These are phyloP conservation scores for Aeminium ludgeri DNA, from an alignment of 495 filamentous ascomycete genomes.

Conservation along the genomic window DNA sequence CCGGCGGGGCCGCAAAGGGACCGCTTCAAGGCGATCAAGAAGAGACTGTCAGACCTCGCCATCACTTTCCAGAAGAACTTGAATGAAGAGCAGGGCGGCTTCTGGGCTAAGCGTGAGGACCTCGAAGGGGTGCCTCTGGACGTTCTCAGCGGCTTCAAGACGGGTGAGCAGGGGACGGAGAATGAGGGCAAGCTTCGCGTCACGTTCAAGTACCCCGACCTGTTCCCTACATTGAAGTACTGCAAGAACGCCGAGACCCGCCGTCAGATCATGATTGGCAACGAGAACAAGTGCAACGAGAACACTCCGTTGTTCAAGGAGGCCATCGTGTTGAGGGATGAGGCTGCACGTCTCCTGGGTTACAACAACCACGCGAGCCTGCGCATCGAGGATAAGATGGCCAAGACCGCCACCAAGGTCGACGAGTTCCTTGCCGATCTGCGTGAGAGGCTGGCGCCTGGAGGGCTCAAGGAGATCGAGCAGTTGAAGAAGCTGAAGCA, in stretches of 20 bases:
- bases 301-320: conserved; percentile 80
- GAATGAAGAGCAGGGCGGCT: conserved; percentile 50
- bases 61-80: conserved; percentile 54
- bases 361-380: conserved; percentile 89
- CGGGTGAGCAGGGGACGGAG: conserved; percentile 25
- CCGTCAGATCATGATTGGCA: conserved; percentile 39
- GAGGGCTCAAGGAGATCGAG: conserved; percentile 60
- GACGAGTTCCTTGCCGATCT: conserved; percentile 71
- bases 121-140: conserved; percentile 49
- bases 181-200: conserved; percentile 45
- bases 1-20: conserved; percentile 44
- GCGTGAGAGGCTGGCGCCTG: conserved; percentile 52
- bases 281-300: conserved; percentile 71
- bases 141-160: conserved; percentile 31
- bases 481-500: conserved; percentile 65
- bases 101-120: conserved; percentile 47
- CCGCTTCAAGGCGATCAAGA: conserved; percentile 60
- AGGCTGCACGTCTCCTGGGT: conserved; percentile 76
- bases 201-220: conserved; percentile 55
- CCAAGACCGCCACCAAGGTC: conserved; percentile 76
- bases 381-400: conserved; percentile 93
- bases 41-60: conserved; percentile 45
- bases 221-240: conserved; percentile 51
- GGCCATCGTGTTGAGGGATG: conserved; percentile 73
- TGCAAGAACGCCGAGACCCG: conserved; percentile 39